These are phyloP conservation scores for Globisporangium viniferum DNA, from an alignment of 352 stramenopile genomes.

Conservation along the genomic window DNA sequence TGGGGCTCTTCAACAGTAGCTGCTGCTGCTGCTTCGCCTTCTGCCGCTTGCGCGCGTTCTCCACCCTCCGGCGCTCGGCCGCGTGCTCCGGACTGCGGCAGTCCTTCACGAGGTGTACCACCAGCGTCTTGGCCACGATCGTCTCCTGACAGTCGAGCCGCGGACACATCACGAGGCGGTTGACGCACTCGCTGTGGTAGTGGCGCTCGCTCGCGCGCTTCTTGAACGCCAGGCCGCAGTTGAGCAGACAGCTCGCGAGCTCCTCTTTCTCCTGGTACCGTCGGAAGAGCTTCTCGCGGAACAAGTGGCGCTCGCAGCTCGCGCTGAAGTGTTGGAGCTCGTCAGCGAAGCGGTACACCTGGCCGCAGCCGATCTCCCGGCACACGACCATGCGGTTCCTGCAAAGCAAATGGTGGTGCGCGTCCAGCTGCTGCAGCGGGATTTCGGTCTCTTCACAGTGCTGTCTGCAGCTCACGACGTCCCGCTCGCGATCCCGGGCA, in stretches of 20 bases:
- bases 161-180: constrained; percentile 47
- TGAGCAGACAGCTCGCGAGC: constrained; percentile 41
- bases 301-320: constrained; percentile 36
- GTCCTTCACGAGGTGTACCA: constrained; percentile 32
- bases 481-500: constrained; percentile 40
- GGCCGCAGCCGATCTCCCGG: constrained; percentile 39
- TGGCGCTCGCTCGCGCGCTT: constrained; percentile 31
- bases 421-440: constrained; percentile 37
- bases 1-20: not conserved
- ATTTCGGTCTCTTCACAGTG: constrained; percentile 34
- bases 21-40: constrained; percentile 1
- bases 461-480: constrained; percentile 39
- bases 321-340: constrained; percentile 26
- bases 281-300: constrained; percentile 39
- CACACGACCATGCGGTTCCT: constrained; percentile 54
- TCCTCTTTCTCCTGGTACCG: constrained; percentile 36
- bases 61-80: constrained; percentile 25
- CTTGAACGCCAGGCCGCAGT: constrained; percentile 35
- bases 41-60: constrained; percentile 23
- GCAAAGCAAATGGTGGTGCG: constrained; percentile 49
- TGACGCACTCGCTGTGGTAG: constrained; percentile 40
- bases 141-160: constrained; percentile 47
- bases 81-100: constrained; percentile 34
- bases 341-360: constrained; percentile 32
- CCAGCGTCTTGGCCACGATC: constrained; percentile 39